A percentile compares a stretch with the other conserved stretches of the same genome.
phyloP scores from a whole-genome alignment of 1,139 yeast genomes.

The Torulaspora pretoriensis region DNA sequence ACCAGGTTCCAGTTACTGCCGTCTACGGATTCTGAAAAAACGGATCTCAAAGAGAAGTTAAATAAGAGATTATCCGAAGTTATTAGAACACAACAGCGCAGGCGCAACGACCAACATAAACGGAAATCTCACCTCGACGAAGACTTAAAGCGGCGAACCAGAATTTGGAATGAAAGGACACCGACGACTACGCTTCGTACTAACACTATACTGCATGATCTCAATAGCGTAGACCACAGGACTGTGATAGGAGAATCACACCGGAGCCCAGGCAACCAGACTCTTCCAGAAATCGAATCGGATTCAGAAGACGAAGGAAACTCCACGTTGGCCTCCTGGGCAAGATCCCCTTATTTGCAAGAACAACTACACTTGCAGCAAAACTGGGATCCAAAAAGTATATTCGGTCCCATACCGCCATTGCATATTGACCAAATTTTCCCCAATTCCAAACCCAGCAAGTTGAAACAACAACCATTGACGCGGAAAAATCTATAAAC shows the following conservation, averaged over 20 bases:
- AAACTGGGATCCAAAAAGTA: conserved; percentile 59
- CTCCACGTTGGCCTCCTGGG: conserved; percentile 33
- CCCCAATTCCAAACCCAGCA: conserved; percentile 43
- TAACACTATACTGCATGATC: conserved; percentile 26
- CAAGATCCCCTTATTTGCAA: conserved; percentile 29
- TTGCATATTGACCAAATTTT: conserved; percentile 68
- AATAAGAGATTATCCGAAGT: conserved; percentile 34
- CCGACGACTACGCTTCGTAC: conserved; percentile 7
- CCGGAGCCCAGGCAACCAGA: conserved; percentile 15
- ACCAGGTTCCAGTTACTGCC: conserved; percentile 33
- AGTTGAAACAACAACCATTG: conserved; percentile 55
- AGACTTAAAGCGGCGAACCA: conserved; percentile 26
- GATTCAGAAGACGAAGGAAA: conserved; percentile 33
- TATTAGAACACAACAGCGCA: conserved; percentile 32
- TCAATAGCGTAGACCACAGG: conserved; percentile 34
- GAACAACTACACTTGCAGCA: conserved; percentile 51
- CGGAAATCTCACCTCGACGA: conserved; percentile 30
- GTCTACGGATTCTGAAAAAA: conserved; percentile 25
- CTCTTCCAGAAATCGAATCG: conserved; percentile 35
- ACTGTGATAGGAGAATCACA: conserved; percentile 24
- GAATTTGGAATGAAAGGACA: conserved; percentile 20
- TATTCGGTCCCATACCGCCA: conserved; percentile 76
- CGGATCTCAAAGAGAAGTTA: conserved; percentile 31
- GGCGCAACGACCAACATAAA: conserved; percentile 28
- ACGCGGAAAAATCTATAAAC: conserved; percentile 30